These are phyloP conservation scores for Quercus dentata DNA, from an alignment of 306 rosid species.

Conservation along the genomic window DNA sequence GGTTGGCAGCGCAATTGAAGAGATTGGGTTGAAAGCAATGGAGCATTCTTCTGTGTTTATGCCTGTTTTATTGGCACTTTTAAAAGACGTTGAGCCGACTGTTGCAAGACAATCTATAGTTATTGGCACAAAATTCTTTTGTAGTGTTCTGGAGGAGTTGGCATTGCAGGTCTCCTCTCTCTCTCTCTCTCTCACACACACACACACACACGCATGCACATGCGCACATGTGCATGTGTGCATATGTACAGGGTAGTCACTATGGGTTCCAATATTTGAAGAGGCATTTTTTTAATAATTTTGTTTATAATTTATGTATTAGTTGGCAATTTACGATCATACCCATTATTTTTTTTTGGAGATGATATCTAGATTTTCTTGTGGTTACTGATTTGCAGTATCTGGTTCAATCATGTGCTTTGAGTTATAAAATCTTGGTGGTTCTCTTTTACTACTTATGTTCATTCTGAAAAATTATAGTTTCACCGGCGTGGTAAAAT, in stretches of 20 bases:
- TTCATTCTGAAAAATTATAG: conserved; percentile 41
- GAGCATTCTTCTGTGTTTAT: conserved; percentile 63
- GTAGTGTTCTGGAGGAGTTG: conserved; percentile 67
- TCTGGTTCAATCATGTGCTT: too few relatives aligned
- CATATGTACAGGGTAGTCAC: neutral
- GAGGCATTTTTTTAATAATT: too few relatives aligned
- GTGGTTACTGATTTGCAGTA: too few relatives aligned
- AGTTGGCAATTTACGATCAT: too few relatives aligned
- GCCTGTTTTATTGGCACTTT: conserved; percentile 53
- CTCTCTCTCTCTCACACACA: neutral
- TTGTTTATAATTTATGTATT: neutral
- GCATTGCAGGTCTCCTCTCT: conserved; percentile 64
- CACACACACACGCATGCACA: neutral
- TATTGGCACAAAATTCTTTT: conserved; percentile 62
- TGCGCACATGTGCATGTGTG: neutral
- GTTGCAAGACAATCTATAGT: conserved; percentile 69
- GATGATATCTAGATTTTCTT: too few relatives aligned
- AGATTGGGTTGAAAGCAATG: conserved; percentile 67
- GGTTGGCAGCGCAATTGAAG: conserved; percentile 76
- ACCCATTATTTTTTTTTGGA: too few relatives aligned
- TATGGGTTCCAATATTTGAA: too few relatives aligned
- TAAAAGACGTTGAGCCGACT: conserved; percentile 51
- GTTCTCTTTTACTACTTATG: conserved; percentile 11
- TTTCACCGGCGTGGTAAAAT: conserved; percentile 74
- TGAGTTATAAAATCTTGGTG: too few relatives aligned